These are phyloP conservation scores for Colletotrichum tamarilloi DNA, from an alignment of 2,329 filamentous ascomycete species.

Conservation along the genomic window DNA sequence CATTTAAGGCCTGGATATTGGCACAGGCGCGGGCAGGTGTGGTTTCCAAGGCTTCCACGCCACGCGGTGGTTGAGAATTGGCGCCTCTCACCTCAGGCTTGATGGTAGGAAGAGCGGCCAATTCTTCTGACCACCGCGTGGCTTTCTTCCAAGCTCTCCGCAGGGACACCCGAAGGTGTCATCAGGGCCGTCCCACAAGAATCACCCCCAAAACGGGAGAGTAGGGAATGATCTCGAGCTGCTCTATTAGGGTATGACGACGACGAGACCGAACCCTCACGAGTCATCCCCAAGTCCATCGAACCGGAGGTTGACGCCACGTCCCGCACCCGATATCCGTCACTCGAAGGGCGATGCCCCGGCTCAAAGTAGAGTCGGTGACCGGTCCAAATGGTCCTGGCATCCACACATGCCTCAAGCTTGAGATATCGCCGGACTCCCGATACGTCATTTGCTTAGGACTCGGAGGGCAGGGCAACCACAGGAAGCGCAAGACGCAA, in stretches of 20 bases:
- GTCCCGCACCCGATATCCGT: background rate
- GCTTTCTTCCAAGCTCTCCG: background rate
- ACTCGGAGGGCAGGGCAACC: background rate
- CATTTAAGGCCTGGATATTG: no score
- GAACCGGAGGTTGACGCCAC: background rate
- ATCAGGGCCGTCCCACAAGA: conserved; percentile 11
- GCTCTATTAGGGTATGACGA: background rate
- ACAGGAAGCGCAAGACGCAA: background rate
- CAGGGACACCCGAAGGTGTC: conserved; percentile 1
- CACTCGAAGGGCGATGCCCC: conserved; percentile 5
- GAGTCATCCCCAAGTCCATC: background rate
- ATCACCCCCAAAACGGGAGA: background rate
- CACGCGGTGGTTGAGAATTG: no score
- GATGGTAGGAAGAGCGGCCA: no score
- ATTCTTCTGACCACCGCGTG: no score
- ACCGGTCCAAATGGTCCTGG: conserved; percentile 2
- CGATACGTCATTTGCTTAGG: background rate
- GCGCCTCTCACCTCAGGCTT: no score
- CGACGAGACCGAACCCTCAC: background rate
- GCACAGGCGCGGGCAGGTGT: background rate
- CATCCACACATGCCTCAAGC: background rate
- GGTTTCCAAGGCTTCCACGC: background rate
- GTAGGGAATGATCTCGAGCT: background rate
- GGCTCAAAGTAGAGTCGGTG: background rate
- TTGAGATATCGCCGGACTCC: background rate